phyloP scores from a whole-genome alignment of 352 stramenopile species.

The Phytophthora vignae region DNA sequence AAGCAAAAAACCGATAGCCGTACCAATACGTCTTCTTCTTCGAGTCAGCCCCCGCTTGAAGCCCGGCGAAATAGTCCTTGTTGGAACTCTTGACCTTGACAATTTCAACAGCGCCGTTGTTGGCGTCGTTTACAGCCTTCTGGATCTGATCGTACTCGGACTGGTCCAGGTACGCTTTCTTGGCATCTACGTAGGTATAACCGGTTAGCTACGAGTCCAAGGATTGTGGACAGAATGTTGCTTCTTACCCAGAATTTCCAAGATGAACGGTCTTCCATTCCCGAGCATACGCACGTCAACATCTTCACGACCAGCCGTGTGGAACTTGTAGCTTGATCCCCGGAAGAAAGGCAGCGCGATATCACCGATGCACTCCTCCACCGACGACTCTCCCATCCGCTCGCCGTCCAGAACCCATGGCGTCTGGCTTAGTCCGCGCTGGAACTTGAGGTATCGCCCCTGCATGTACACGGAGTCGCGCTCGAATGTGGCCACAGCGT shows the following conservation, averaged over 20 bases:
- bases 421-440: constrained; percentile 91
- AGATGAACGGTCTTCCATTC: constrained; percentile 93
- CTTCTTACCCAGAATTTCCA: constrained; percentile 74
- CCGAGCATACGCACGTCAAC: constrained; percentile 98
- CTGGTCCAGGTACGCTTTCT: constrained; percentile 69
- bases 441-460: constrained; percentile 92
- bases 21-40: constrained; percentile 92
- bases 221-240: background rate
- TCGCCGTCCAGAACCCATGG: constrained; percentile 91
- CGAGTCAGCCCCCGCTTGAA: constrained; percentile 83
- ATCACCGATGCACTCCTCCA: constrained; percentile 91
- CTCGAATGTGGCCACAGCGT: constrained; percentile 56
- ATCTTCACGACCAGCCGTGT: constrained; percentile 97
- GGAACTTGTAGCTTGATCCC: constrained; percentile 93
- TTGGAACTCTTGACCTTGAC: constrained; percentile 80
- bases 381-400: constrained; percentile 87
- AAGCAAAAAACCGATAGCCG: constrained; percentile 8
- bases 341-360: constrained; percentile 73
- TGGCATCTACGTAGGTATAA: constrained; percentile 58
- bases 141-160: constrained; percentile 64
- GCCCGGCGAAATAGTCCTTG: constrained; percentile 82
- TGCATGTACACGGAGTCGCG: constrained; percentile 90
- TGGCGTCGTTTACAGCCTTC: constrained; percentile 71
- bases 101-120: constrained; percentile 81
- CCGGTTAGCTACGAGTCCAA: no score